These are phyloP conservation scores for Diaporthe longicolla DNA, from an alignment of 2,329 filamentous ascomycete genomes.

Conservation along the genomic window DNA sequence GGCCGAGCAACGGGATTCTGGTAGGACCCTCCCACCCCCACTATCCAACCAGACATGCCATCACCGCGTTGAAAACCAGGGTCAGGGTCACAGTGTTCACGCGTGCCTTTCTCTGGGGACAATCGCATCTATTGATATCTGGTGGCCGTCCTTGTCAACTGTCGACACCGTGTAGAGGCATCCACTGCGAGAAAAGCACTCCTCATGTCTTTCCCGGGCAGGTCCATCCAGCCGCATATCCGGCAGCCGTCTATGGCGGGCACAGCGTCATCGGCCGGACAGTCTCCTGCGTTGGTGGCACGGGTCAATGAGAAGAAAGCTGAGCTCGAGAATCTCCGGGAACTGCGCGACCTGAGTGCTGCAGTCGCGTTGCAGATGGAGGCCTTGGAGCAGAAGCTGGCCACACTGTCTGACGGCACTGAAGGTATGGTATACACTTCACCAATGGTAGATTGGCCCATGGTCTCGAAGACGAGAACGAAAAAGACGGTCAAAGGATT, in stretches of 20 bases:
- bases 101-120: not conserved
- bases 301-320: conserved; percentile 89
- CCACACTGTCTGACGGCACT: conserved; percentile 84
- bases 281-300: conserved; percentile 78
- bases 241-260: conserved; percentile 71
- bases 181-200: conserved; percentile 15
- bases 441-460: not conserved
- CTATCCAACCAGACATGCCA: conserved; percentile 7
- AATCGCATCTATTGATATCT: conserved; percentile 1
- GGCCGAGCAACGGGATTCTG: conserved; percentile 11
- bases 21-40: not conserved
- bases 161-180: not conserved
- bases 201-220: conserved; percentile 69
- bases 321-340: conserved; percentile 83
- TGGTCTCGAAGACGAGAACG: not conserved
- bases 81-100: conserved; percentile 7
- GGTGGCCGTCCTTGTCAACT: not conserved
- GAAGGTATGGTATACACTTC: conserved; percentile 75
- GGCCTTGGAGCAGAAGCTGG: conserved; percentile 81
- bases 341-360: conserved; percentile 83
- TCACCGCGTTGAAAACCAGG: conserved; percentile 19
- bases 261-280: conserved; percentile 61
- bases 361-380: conserved; percentile 87
- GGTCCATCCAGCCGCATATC: conserved; percentile 72
- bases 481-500: conserved; percentile 40